Percentiles rank a stretch among this genome's conserved stretches.
These are phyloP conservation scores for Kuraishia ogatae DNA, from an alignment of 805 yeast genomes.

Conservation along the genomic window DNA sequence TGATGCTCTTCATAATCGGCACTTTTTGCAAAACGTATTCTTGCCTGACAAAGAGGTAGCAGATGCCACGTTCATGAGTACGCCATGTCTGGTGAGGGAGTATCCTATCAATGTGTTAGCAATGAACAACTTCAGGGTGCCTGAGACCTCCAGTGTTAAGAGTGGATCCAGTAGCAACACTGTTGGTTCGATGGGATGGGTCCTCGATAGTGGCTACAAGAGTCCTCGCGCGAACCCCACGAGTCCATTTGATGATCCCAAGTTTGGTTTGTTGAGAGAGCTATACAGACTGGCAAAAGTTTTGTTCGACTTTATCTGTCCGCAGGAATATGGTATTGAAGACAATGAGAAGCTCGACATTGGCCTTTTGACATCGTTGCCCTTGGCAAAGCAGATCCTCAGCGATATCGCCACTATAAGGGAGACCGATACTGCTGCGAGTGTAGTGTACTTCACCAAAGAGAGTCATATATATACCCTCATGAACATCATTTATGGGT, in stretches of 20 bases:
- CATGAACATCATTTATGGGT: slow-evolving; percentile 82
- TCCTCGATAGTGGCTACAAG: slow-evolving; percentile 25
- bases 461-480: slow-evolving; percentile 95
- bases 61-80: slow-evolving; percentile 31
- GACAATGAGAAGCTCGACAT: slow-evolving; percentile 93
- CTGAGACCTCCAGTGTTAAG: slow-evolving; percentile 24
- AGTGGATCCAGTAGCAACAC: slow-evolving; percentile 15
- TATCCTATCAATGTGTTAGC: slow-evolving; percentile 71
- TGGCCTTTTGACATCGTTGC: slow-evolving; percentile 89
- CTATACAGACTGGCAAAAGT: slow-evolving; percentile 86
- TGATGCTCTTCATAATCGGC: slow-evolving; percentile 93
- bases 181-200: slow-evolving; percentile 73
- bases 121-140: slow-evolving; percentile 66
- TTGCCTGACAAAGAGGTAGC: slow-evolving; percentile 44
- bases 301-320: slow-evolving; percentile 93
- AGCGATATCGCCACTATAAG: slow-evolving; percentile 75
- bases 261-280: slow-evolving; percentile 76
- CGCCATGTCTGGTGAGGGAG: slow-evolving; percentile 52
- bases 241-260: slow-evolving; percentile 68
- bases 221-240: slow-evolving; percentile 17
- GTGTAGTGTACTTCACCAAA: slow-evolving; percentile 88
- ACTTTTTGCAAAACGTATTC: slow-evolving; percentile 77
- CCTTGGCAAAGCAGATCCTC: slow-evolving; percentile 82
- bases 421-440: slow-evolving; percentile 70
- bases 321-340: slow-evolving; percentile 97